phyloP scores from a whole-genome alignment of 2,329 filamentous ascomycete genomes.

The Botrytis galanthina region DNA sequence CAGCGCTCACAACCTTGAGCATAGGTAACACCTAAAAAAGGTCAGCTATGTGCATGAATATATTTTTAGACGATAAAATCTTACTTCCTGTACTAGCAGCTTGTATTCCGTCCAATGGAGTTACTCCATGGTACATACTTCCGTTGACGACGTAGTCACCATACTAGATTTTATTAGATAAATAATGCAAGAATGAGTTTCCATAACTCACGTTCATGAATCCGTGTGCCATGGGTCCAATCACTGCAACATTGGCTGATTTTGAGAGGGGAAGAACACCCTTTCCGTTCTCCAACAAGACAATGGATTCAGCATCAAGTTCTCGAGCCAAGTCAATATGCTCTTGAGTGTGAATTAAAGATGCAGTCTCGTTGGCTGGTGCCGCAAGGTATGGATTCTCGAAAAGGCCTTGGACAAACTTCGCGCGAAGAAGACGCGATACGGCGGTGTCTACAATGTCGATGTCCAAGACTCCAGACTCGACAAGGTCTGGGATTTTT shows the following conservation, averaged over 20 bases:
- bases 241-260: conserved; percentile 66
- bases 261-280: conserved; percentile 63
- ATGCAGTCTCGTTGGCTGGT: conserved; percentile 51
- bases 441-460: conserved; percentile 64
- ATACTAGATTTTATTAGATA: conserved; percentile 47
- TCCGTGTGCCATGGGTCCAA: conserved; percentile 72
- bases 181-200: conserved; percentile 9
- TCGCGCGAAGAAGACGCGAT: conserved; percentile 60
- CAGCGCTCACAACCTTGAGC: conserved; percentile 70
- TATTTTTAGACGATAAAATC: neutral
- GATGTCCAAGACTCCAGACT: conserved; percentile 58
- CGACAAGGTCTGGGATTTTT: conserved; percentile 62
- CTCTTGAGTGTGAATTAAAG: conserved; percentile 63
- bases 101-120: conserved; percentile 67
- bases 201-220: conserved; percentile 61
- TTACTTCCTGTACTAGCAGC: conserved; percentile 54
- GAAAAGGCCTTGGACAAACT: conserved; percentile 69
- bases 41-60: neutral
- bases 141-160: conserved; percentile 68
- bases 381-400: conserved; percentile 66
- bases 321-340: conserved; percentile 69
- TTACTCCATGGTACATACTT: conserved; percentile 63
- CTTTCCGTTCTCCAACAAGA: conserved; percentile 74
- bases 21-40: conserved; percentile 52
- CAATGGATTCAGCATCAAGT: conserved; percentile 76